Conservation (phyloP, 78 protist species). For the Protostelium mycophagum region DNA sequence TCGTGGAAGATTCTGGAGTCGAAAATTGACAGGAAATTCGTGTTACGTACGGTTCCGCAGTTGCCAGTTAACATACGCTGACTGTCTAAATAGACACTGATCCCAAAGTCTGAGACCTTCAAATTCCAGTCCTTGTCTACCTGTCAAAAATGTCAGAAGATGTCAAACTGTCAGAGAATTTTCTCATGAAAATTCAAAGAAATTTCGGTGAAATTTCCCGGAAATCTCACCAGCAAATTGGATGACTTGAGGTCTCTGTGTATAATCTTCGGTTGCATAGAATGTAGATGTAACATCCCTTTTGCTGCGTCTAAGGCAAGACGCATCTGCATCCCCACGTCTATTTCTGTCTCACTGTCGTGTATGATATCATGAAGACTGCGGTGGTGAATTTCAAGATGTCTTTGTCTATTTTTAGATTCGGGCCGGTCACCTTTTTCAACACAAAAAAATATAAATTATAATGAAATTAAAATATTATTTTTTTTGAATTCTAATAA, state of each 20-base stretch:
- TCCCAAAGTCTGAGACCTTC: constrained; percentile 69
- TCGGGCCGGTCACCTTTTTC: too few species aligned
- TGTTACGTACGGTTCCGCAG: neutral
- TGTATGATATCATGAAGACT: constrained; percentile 41
- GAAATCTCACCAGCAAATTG: constrained; percentile 60
- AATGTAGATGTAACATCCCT: constrained; percentile 84
- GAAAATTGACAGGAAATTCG: neutral
- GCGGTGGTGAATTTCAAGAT: too few species aligned
- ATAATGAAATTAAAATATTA: too few species aligned
- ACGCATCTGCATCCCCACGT: constrained; percentile 35
- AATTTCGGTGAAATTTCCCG: too few species aligned
- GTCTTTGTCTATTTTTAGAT: too few species aligned
- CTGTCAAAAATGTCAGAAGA: neutral
- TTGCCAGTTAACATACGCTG: neutral
- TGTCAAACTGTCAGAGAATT: too few species aligned
- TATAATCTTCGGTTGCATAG: constrained; percentile 52
- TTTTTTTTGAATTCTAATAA: neutral
- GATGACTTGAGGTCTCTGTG: constrained; percentile 78
- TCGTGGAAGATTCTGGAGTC: too few species aligned
- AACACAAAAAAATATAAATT: too few species aligned
- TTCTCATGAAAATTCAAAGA: too few species aligned
- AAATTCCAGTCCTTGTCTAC: constrained; percentile 57
- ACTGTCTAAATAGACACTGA: constrained; percentile 6
- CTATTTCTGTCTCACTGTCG: neutral
- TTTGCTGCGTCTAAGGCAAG: constrained; percentile 68